Evolutionary conservation across 2,329 filamentous ascomycete genomes (phyloP).

Genomic region (Colletotrichum melonis): DNA sequence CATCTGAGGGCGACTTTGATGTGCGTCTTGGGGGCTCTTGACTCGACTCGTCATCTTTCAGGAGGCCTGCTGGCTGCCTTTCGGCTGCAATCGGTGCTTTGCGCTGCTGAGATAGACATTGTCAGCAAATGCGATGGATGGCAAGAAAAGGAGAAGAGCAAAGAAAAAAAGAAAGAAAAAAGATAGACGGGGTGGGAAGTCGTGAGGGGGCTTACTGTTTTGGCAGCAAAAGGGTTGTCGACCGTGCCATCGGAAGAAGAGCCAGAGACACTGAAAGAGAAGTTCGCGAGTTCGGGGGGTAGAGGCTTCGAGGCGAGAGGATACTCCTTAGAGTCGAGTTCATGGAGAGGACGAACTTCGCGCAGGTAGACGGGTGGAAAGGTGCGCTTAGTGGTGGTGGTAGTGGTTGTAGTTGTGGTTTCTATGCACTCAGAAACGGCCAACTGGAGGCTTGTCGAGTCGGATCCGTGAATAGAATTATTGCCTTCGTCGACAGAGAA

Average conservation of each 20-base stretch:
- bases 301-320: conserved; percentile 87
- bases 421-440: conserved; percentile 74
- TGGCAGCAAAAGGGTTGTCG: conserved; percentile 18
- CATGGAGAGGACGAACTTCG: conserved; percentile 75
- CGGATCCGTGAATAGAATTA: conserved; percentile 45
- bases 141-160: neutral
- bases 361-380: conserved; percentile 88
- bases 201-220: conserved; percentile 8
- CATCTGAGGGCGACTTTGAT: conserved; percentile 41
- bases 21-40: conserved; percentile 41
- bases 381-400: conserved; percentile 85
- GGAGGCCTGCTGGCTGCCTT: conserved; percentile 21
- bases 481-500: conserved; percentile 57
- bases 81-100: conserved; percentile 26
- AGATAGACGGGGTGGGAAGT: neutral
- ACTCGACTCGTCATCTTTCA: conserved; percentile 44
- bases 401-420: conserved; percentile 85
- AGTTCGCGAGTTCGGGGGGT: conserved; percentile 80
- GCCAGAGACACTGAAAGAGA: conserved; percentile 77
- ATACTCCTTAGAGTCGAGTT: conserved; percentile 89
- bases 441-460: conserved; percentile 58
- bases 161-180: neutral
- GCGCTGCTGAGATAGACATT: conserved; percentile 3
- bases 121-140: conserved; percentile 10
- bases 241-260: conserved; percentile 45